Percentiles rank a stretch among this genome's conserved stretches.
Conservation (phyloP, 208 protist species). For the Trypanosoma mega region DNA sequence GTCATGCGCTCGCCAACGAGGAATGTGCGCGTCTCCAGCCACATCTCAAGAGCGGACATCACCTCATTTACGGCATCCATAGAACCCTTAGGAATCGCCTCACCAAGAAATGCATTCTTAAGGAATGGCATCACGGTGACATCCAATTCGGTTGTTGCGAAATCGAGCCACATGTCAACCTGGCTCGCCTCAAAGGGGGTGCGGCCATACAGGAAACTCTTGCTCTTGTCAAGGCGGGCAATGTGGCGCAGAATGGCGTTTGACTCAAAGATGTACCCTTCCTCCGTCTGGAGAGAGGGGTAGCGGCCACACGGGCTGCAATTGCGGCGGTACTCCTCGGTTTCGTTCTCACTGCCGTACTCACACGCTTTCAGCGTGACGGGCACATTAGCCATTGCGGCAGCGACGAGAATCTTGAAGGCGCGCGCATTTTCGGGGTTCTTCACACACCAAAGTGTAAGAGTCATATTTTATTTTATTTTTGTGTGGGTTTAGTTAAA, state of each 20-base stretch:
- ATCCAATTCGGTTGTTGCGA: constrained; percentile 65
- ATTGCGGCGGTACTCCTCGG: constrained; percentile 51
- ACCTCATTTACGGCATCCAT: constrained; percentile 43
- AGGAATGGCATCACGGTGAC: constrained; percentile 34
- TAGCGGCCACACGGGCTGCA: constrained; percentile 66
- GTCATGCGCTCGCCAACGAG: constrained; percentile 84
- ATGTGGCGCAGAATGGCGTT: constrained; percentile 85
- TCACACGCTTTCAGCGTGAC: constrained; percentile 40
- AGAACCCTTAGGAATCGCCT: constrained; percentile 27
- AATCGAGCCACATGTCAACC: constrained; percentile 91
- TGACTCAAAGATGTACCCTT: constrained; percentile 86
- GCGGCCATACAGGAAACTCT: constrained; percentile 65
- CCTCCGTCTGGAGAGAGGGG: constrained; percentile 74
- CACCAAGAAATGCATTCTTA: constrained; percentile 23
- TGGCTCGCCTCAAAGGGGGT: constrained; percentile 70
- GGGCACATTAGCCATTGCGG: constrained; percentile 60
- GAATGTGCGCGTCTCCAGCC: constrained; percentile 82
- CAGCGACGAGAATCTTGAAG: constrained; percentile 65
- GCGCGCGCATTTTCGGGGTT: constrained; percentile 52
- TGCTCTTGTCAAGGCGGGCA: constrained; percentile 57
- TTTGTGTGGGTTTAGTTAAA: too few relatives aligned
- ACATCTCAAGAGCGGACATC: constrained; percentile 57
- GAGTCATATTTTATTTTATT: too few relatives aligned
- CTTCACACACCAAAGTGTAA: constrained; percentile 28
- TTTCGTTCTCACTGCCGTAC: constrained; percentile 69